Percentiles rank a stretch among this genome's conserved stretches.
These are phyloP conservation scores for Xylaria arbuscula DNA, from an alignment of 2,329 filamentous ascomycete species.

Conservation along the genomic window DNA sequence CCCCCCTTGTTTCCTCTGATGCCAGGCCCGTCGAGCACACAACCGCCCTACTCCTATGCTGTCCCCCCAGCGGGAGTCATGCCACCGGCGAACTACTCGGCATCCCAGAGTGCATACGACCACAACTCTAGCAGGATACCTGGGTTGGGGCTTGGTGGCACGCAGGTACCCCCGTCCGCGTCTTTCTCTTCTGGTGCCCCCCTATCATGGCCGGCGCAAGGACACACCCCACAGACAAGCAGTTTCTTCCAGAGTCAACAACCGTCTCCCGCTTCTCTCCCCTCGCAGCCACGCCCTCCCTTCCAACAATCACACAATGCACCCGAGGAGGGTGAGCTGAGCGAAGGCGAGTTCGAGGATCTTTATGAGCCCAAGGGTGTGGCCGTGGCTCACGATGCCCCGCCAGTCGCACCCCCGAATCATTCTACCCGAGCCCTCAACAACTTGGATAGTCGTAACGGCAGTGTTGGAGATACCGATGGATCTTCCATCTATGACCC, in stretches of 20 bases:
- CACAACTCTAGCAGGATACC: conserved; percentile 55
- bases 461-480: conserved; percentile 48
- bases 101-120: conserved; percentile 52
- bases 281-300: conserved; percentile 8
- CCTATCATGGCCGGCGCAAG: conserved; percentile 36
- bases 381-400: conserved; percentile 6
- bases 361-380: conserved; percentile 60
- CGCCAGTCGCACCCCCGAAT: conserved; percentile 8
- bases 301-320: conserved; percentile 25
- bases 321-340: conserved; percentile 80
- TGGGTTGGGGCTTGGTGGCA: conserved; percentile 52
- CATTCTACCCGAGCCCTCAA: conserved; percentile 31
- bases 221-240: conserved; percentile 27
- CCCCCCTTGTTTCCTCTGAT: conserved; percentile 34
- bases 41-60: conserved; percentile 26
- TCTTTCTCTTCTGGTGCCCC: conserved; percentile 31
- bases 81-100: conserved; percentile 43
- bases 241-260: conserved; percentile 21
- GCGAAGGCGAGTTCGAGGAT: conserved; percentile 75
- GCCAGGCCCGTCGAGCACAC: conserved; percentile 24
- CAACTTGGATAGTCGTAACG: conserved; percentile 38
- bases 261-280: conserved; percentile 18
- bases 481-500: conserved; percentile 51
- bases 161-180: conserved; percentile 33
- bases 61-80: conserved; percentile 31